Evolutionary conservation across 2,329 filamentous ascomycete genomes (phyloP).

Genomic region (Fusarium fracticaudum): DNA sequence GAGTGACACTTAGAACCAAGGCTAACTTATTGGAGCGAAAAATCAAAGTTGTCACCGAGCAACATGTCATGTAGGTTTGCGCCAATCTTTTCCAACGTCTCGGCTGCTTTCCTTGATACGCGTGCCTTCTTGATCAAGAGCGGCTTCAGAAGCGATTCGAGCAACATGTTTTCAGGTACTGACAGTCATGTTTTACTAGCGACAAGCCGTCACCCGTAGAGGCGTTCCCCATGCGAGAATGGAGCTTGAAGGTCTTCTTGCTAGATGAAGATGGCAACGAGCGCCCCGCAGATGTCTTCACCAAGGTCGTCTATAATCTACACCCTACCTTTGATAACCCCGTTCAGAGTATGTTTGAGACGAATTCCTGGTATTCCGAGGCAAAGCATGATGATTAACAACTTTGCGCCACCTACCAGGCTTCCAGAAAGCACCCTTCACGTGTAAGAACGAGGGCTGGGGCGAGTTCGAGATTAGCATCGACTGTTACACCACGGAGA

Average conservation of each 20-base stretch:
- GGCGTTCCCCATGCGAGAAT: conserved; percentile 91
- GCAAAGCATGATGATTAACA: conserved; percentile 22
- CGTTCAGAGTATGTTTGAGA: conserved; percentile 74
- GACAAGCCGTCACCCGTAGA: conserved; percentile 83
- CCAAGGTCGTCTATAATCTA: conserved; percentile 90
- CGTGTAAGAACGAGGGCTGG: conserved; percentile 94
- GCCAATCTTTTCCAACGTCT: not conserved
- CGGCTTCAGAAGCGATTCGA: not conserved
- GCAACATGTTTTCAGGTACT: not conserved
- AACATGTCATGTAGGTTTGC: conserved; percentile 81
- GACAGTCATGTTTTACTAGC: conserved; percentile 26
- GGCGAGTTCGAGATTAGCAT: conserved; percentile 98
- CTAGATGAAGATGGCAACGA: conserved; percentile 88
- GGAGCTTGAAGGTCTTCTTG: conserved; percentile 87
- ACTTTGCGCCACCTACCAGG: conserved; percentile 56
- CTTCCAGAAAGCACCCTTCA: conserved; percentile 86
- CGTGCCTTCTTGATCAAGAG: not conserved
- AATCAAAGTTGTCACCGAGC: conserved; percentile 93
- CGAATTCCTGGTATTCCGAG: not conserved
- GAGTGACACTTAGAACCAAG: conserved; percentile 11
- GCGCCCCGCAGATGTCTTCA: conserved; percentile 84
- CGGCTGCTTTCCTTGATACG: not conserved
- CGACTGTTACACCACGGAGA: conserved; percentile 83
- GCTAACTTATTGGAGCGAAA: conserved; percentile 72
- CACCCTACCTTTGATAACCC: conserved; percentile 94